Evolutionary conservation across 768 basidiomycete species (phyloP).

Genomic region (Lactarius tabidus): DNA sequence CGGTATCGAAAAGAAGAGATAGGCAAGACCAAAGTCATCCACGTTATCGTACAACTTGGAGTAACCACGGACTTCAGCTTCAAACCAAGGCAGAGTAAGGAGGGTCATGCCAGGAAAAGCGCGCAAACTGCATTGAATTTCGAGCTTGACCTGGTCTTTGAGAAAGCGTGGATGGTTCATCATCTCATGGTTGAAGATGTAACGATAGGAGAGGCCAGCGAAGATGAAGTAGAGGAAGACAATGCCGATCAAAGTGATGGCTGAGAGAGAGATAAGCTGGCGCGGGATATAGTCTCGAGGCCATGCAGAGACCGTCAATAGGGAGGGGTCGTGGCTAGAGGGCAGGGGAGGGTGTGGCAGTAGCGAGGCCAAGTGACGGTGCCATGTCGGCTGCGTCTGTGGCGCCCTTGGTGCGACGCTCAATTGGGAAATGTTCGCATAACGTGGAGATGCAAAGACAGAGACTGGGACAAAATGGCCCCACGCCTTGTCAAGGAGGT

Average conservation of each 20-base stretch:
- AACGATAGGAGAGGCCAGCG: slow-evolving; percentile 76
- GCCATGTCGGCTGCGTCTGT: slow-evolving; percentile 38
- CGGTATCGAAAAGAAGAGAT: slow-evolving; percentile 61
- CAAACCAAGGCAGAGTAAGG: slow-evolving; percentile 91
- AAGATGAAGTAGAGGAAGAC: slow-evolving; percentile 84
- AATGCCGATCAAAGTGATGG: slow-evolving; percentile 77
- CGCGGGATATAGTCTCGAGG: slow-evolving; percentile 78
- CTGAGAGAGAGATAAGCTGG: slow-evolving; percentile 66
- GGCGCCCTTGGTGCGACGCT: slow-evolving; percentile 18
- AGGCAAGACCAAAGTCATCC: slow-evolving; percentile 74
- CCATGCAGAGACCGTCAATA: slow-evolving; percentile 62
- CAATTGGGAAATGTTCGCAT: slow-evolving; percentile 22
- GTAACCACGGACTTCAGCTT: slow-evolving; percentile 85
- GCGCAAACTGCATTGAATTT: slow-evolving; percentile 69
- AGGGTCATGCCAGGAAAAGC: slow-evolving; percentile 82
- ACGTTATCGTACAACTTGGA: slow-evolving; percentile 74
- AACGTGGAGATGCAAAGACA: slow-evolving; percentile 29
- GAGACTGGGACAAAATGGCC: slow-evolving; percentile 61
- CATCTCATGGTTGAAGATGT: slow-evolving; percentile 93
- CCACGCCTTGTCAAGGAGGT: slow-evolving; percentile 76
- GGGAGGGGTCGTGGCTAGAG: slow-evolving; percentile 26
- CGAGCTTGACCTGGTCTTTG: slow-evolving; percentile 76
- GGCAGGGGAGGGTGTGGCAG: slow-evolving; percentile 55
- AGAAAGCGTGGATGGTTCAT: slow-evolving; percentile 93
- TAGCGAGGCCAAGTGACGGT: slow-evolving; percentile 48